phyloP scores from a whole-genome alignment of 75 land plant species.

The Azolla pinnata region DNA sequence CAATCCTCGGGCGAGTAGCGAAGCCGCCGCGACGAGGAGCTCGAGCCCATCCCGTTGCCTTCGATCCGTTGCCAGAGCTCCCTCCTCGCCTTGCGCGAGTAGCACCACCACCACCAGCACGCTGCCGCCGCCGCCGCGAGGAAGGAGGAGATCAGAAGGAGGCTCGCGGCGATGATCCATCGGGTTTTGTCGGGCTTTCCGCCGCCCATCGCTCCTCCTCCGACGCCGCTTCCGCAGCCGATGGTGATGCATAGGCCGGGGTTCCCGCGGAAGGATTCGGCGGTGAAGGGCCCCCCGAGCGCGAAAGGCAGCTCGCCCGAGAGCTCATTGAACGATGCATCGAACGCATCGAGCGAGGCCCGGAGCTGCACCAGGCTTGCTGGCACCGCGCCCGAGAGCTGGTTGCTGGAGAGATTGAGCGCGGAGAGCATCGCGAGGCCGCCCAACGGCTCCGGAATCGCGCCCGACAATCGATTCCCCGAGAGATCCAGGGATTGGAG shows the following conservation, averaged over 20 bases:
- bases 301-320: slow-evolving; percentile 48
- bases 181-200: slow-evolving; percentile 11
- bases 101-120: too few species aligned
- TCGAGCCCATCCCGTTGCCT: too few species aligned
- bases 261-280: slow-evolving; percentile 50
- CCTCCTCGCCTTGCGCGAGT: slow-evolving; percentile 9
- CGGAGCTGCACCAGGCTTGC: slow-evolving; percentile 30
- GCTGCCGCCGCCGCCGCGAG: too few species aligned
- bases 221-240: slow-evolving; percentile 2
- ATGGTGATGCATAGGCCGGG: slow-evolving; percentile 36
- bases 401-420: slow-evolving; percentile 51
- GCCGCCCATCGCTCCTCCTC: too few species aligned
- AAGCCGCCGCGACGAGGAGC: slow-evolving; percentile 7
- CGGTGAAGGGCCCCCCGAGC: slow-evolving; percentile 30
- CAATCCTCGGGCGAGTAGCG: slow-evolving; percentile 17
- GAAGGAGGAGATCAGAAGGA: slow-evolving; percentile 15
- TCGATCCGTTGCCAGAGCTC: neutral
- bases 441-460: slow-evolving; percentile 53
- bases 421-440: slow-evolving; percentile 34
- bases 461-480: slow-evolving; percentile 40
- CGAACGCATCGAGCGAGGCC: slow-evolving; percentile 30
- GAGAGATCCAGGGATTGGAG: slow-evolving; percentile 39
- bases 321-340: slow-evolving; percentile 57
- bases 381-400: slow-evolving; percentile 60
- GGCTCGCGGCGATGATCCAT: slow-evolving; percentile 9